These are phyloP conservation scores for Daldinia sp. DNA, from an alignment of 2,329 filamentous ascomycete species.

Conservation along the genomic window DNA sequence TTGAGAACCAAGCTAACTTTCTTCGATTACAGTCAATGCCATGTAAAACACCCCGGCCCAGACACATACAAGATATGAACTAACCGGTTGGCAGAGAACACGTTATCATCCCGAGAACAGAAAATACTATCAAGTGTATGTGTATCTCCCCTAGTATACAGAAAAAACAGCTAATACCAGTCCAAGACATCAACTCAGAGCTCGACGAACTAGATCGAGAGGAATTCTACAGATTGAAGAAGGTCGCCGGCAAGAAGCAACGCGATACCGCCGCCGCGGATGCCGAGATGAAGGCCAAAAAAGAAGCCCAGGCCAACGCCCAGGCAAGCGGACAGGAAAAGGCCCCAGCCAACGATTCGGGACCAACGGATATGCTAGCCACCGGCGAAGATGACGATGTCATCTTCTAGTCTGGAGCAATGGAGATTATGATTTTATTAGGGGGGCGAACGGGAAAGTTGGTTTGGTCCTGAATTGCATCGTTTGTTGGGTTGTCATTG, in stretches of 20 bases:
- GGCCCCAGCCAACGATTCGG: conserved; percentile 51
- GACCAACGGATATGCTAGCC: conserved; percentile 72
- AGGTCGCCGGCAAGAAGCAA: conserved; percentile 87
- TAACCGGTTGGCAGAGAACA: conserved; percentile 68
- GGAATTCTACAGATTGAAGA: conserved; percentile 97
- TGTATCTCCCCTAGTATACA: neutral
- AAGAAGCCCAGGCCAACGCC: conserved; percentile 60
- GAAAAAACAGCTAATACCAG: conserved; percentile 21
- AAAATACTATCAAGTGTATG: conserved; percentile 98
- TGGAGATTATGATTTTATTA: neutral
- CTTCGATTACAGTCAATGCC: conserved; percentile 74
- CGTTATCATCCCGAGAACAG: conserved; percentile 96
- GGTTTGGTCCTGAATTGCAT: conserved; percentile 5
- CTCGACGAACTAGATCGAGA: conserved; percentile 97
- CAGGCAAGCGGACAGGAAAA: conserved; percentile 53
- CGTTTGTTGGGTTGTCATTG: conserved; percentile 13
- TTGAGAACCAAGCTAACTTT: conserved; percentile 42
- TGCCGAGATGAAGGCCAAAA: conserved; percentile 78
- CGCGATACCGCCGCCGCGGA: conserved; percentile 76
- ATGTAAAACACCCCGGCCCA: conserved; percentile 64
- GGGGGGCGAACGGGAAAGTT: neutral
- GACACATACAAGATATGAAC: conserved; percentile 1
- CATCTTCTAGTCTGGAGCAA: conserved; percentile 69
- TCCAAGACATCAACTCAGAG: conserved; percentile 91
- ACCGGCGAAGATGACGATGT: conserved; percentile 84